Conservation (phyloP, 2,329 filamentous ascomycete species). For the Fusarium avenaceum region DNA sequence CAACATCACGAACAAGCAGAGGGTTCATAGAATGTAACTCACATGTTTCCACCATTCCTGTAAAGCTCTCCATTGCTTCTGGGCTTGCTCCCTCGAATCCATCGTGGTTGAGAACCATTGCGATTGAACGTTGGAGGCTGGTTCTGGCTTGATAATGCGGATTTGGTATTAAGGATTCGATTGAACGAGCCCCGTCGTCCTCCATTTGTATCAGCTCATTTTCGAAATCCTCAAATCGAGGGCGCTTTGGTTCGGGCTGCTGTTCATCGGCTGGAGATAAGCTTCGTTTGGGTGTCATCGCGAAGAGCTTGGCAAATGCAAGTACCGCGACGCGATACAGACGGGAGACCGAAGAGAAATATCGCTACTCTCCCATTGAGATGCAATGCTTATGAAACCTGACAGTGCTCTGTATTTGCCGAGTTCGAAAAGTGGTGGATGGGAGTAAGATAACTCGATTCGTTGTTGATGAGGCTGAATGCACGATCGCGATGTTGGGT, state of each 20-base stretch:
- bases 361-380: slow-evolving; percentile 17
- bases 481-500: slow-evolving; percentile 8
- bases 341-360: not conserved
- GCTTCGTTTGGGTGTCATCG: slow-evolving; percentile 57
- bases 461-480: slow-evolving; percentile 11
- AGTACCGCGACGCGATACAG: slow-evolving; percentile 7
- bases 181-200: slow-evolving; percentile 37
- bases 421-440: not conserved
- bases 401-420: not conserved
- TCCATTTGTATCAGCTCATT: slow-evolving; percentile 5
- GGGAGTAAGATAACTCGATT: not conserved
- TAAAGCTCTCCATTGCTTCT: slow-evolving; percentile 71
- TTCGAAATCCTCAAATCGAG: slow-evolving; percentile 29
- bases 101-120: slow-evolving; percentile 67
- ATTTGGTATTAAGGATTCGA: slow-evolving; percentile 48
- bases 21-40: slow-evolving; percentile 44
- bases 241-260: slow-evolving; percentile 52
- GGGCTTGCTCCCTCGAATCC: slow-evolving; percentile 69
- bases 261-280: slow-evolving; percentile 50
- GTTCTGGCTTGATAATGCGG: slow-evolving; percentile 52
- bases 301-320: slow-evolving; percentile 3
- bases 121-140: slow-evolving; percentile 68
- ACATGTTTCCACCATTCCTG: slow-evolving; percentile 70
- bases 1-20: slow-evolving; percentile 5
- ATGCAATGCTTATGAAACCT: not conserved